Evolutionary conservation across 2,329 filamentous ascomycete species (phyloP), one percentile per base, ranked within the genome.

Genomic region (Colletotrichum tamarilloi): DNA sequence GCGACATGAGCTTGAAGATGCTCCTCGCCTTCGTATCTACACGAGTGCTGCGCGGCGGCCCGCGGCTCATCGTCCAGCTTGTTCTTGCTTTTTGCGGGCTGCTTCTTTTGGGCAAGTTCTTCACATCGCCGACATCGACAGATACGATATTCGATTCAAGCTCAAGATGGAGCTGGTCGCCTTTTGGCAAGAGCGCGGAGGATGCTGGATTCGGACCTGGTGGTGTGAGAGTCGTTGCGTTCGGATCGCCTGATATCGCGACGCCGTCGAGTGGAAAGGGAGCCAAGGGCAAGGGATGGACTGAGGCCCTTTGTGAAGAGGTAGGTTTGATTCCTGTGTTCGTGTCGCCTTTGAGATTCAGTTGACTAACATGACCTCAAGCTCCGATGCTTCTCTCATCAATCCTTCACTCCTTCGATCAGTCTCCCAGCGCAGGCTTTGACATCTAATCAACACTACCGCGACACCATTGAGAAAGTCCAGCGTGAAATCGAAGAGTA

Each of bases 371-470:
- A 56, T 11, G 5, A n/a, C 19, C 24, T 16, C 63, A 89, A 89
- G 87, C 79, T 89, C 9, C 76, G 81, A 30, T 90, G 87, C 78
- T 81, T 82, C 19, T 82, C 81, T 1, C 82, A 88, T 62, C 75
- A 86, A 24, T 88, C 87, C 1, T 83, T 87, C 66, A 79, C 88
- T 1, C 87, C 87, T 2, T 66, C 75, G 2, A 76, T 76, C 12
- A 78, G 80, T 60, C 84, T 1, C 89, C 90, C 68, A 90, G 79
- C 26, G 84, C 89, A 60, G 26, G 81, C 78, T 12, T 84, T 89
- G 38, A 92, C 82, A 2, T 87, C 85, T 74, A 95, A 87, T 75
- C 76, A 81, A 38, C 79, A 88, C 6, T 92, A 91, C 64, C 90
- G 87, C 0, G 79, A 82, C 1, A 86, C 83, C 2, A 76, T 87